A percentile compares a stretch with the other conserved stretches of the same genome.
Conservation (phyloP, 805 yeast genomes). For the Ogataea philodendri region DNA sequence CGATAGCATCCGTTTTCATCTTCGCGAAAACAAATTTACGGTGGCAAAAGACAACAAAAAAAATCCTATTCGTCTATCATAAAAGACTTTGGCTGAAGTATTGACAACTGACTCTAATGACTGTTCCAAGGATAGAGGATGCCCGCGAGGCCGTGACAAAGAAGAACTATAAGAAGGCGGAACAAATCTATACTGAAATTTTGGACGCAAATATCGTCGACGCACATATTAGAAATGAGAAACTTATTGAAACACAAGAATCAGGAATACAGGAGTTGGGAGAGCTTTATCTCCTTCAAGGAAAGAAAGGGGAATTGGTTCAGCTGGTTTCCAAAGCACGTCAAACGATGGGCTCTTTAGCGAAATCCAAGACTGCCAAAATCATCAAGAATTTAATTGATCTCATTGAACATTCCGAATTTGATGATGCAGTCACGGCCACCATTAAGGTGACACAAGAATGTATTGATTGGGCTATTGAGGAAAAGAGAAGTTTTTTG, state of each 20-base stretch:
- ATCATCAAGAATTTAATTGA: conserved; percentile 82
- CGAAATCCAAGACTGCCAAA: conserved; percentile 94
- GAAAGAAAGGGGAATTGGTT: conserved; percentile 50
- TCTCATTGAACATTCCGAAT: conserved; percentile 59
- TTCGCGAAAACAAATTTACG: too few relatives aligned
- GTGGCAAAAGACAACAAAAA: background rate
- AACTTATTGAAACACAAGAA: conserved; percentile 56
- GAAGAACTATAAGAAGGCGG: conserved; percentile 57
- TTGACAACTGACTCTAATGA: conserved; percentile 20
- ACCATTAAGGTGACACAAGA: conserved; percentile 75
- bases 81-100: too few relatives aligned
- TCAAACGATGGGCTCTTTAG: conserved; percentile 63
- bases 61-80: background rate
- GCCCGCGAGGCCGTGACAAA: conserved; percentile 60
- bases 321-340: conserved; percentile 67
- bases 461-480: conserved; percentile 82
- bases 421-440: conserved; percentile 50
- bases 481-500: conserved; percentile 80
- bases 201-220: conserved; percentile 32
- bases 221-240: conserved; percentile 33
- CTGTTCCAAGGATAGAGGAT: conserved; percentile 42
- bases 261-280: conserved; percentile 75
- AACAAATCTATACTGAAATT: conserved; percentile 52
- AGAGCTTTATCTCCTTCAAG: conserved; percentile 53
- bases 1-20: too few relatives aligned